phyloP scores from a whole-genome alignment of 257 asterid genomes.

The Solanum sejunctum region DNA sequence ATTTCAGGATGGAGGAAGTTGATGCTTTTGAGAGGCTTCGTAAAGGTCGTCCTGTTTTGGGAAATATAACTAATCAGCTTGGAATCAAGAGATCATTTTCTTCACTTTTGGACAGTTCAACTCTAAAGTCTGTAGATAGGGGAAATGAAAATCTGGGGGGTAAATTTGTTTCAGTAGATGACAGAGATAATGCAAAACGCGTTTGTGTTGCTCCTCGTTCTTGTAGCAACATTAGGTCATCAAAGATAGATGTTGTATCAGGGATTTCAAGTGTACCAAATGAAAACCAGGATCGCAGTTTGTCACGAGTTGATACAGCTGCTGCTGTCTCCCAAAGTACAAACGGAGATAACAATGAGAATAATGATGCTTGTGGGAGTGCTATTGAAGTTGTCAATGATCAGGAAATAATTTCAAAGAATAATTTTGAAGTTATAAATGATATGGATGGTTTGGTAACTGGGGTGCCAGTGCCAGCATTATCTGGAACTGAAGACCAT shows the following conservation, averaged over 20 bases:
- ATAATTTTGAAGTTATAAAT: background rate
- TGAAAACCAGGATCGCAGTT: constrained; percentile 14
- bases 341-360: constrained; percentile 3
- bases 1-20: constrained; percentile 30
- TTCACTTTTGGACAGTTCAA: constrained; percentile 3
- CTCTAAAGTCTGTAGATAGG: background rate
- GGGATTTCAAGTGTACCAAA: constrained; percentile 17
- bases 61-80: constrained; percentile 50
- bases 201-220: constrained; percentile 22
- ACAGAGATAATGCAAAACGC: constrained; percentile 20
- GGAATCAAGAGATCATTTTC: constrained; percentile 31
- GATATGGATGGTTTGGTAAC: background rate
- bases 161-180: constrained; percentile 8
- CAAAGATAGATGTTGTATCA: constrained; percentile 26
- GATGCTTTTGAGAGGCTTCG: constrained; percentile 15
- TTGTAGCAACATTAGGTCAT: constrained; percentile 29
- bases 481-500: background rate
- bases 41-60: constrained; percentile 25
- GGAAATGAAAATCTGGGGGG: constrained; percentile 15
- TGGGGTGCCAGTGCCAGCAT: background rate
- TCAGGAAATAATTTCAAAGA: background rate
- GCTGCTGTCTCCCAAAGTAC: constrained; percentile 4
- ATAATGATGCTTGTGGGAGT: background rate
- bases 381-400: background rate
- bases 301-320: background rate